A percentile compares a stretch with the other conserved stretches of the same genome.
These are phyloP conservation scores for Penicillium palitans DNA, from an alignment of 2,329 filamentous ascomycete genomes.

Conservation along the genomic window DNA sequence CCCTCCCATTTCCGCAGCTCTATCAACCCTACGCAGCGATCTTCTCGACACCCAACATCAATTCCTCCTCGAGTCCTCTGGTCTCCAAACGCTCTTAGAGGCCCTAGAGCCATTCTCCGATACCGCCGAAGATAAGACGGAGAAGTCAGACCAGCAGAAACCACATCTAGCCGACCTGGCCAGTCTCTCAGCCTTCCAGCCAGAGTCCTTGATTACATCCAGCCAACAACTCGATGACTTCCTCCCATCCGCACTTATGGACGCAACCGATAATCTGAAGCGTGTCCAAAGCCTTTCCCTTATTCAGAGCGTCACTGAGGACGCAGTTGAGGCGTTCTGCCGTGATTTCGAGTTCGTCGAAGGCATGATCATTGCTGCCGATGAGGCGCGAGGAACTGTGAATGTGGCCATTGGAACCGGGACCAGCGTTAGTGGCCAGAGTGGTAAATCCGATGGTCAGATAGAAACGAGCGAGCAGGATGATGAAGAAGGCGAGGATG, in stretches of 20 bases:
- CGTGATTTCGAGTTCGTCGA: slow-evolving; percentile 76
- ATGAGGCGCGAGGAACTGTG: slow-evolving; percentile 50
- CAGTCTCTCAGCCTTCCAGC: slow-evolving; percentile 58
- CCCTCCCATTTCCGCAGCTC: slow-evolving; percentile 56
- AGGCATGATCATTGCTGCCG: slow-evolving; percentile 58
- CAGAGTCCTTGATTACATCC: slow-evolving; percentile 61
- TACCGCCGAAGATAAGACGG: slow-evolving; percentile 5
- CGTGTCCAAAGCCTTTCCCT: slow-evolving; percentile 70
- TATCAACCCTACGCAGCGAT: slow-evolving; percentile 46
- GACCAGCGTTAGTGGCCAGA: slow-evolving; percentile 24
- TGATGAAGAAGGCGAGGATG: slow-evolving; percentile 36
- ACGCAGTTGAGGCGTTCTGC: slow-evolving; percentile 81
- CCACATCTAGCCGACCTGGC: slow-evolving; percentile 58
- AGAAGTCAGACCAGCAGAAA: slow-evolving; percentile 34
- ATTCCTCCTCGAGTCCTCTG: slow-evolving; percentile 75
- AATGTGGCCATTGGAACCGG: slow-evolving; percentile 34
- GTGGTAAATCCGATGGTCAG: slow-evolving; percentile 20
- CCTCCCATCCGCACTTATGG: slow-evolving; percentile 87
- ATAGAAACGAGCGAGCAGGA: slow-evolving; percentile 33
- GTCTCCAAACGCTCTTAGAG: slow-evolving; percentile 64
- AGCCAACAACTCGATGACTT: slow-evolving; percentile 85
- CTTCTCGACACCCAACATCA: slow-evolving; percentile 68
- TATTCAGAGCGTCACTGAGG: slow-evolving; percentile 74
- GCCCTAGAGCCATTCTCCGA: slow-evolving; percentile 51
- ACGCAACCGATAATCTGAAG: slow-evolving; percentile 79